Percentiles rank a stretch among this genome's conserved stretches.
These are phyloP conservation scores for Erythrobasidium hasegawianum DNA, from an alignment of 1,284 basidiomycete species.

Conservation along the genomic window DNA sequence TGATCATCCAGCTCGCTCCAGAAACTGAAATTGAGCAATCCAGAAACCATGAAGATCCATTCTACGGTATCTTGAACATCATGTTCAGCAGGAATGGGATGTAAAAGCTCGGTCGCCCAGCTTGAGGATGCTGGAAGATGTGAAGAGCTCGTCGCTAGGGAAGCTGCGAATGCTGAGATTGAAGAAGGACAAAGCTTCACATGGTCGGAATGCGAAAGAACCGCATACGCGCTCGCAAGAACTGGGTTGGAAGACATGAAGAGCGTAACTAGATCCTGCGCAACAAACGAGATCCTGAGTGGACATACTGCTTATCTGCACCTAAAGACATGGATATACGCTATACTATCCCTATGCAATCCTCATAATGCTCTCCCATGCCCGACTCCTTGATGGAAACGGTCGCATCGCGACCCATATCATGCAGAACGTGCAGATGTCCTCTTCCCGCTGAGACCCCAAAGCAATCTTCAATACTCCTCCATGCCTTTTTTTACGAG, in stretches of 20 bases:
- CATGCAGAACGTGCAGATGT: too few relatives aligned
- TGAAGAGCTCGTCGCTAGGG: neutral
- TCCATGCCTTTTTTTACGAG: too few relatives aligned
- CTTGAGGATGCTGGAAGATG: slow-evolving; percentile 12
- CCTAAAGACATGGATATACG: too few relatives aligned
- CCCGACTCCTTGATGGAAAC: too few relatives aligned
- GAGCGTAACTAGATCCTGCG: too few relatives aligned
- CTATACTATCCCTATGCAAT: too few relatives aligned
- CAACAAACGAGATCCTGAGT: too few relatives aligned
- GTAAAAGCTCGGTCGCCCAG: slow-evolving; percentile 38
- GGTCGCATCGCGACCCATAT: too few relatives aligned
- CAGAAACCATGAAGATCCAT: slow-evolving; percentile 77
- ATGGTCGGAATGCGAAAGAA: slow-evolving; percentile 10
- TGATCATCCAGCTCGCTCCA: slow-evolving; percentile 64
- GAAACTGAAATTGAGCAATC: slow-evolving; percentile 73
- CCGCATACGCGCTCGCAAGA: slow-evolving; percentile 27
- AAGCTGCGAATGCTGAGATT: slow-evolving; percentile 13
- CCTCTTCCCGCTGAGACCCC: too few relatives aligned
- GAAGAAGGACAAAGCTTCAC: slow-evolving; percentile 12
- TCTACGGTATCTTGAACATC: slow-evolving; percentile 54
- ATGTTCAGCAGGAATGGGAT: slow-evolving; percentile 35
- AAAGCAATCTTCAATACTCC: too few relatives aligned
- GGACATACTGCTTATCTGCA: too few relatives aligned
- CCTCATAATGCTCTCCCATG: too few relatives aligned
- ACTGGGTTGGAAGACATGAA: slow-evolving; percentile 19